Evolutionary conservation across 352 stramenopile species (phyloP), one percentile per base, ranked within the genome.

Genomic region (Thalassiosira mediterranea): DNA sequence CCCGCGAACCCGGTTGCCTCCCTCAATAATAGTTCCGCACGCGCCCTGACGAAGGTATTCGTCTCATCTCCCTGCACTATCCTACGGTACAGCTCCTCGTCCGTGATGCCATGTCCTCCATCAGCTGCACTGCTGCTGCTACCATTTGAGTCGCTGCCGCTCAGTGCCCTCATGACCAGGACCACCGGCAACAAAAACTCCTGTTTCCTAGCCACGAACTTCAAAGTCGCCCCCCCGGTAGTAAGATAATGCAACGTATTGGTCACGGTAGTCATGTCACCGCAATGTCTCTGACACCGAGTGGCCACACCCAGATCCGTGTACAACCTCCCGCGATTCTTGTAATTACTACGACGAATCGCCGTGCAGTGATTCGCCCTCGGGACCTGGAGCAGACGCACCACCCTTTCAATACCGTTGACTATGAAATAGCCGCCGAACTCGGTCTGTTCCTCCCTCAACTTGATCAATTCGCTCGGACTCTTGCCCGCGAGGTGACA

Each of bases 341-440:
- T 96, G 84, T 98, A 99, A 13, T 96, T 97, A n/a, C 92, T 92
- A 82, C 97, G 94, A 72, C 96, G 93, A 78, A 99, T 96, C 3
- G 96, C 96, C 26, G 93, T 84, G 23, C 91, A 79, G 76, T 95
- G 83, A 84, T 97, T 96, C 2, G 91, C 69, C 21, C 93, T 82
- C 28, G 90, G 91, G 46, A 97, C 95, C 88, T 99, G 97, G 69
- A 99, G 86, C 69, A 99, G 84, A 71, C 97, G 92, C 42, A 99
- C 96, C 62, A 97, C 97, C 63, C 97, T 93, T 88, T 99, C 97
- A 86, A 99, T 98, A 28, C 97, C 97, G 82, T 98, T 98, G 74
- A 98, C 97, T 65, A 99, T 98, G 72, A 99, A 99, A 76, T 99
- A 99, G 40, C 97, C 97, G 52, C 97, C 97, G 88, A 99, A 96